These are phyloP conservation scores for Solanum sejunctum DNA, from an alignment of 257 asterid species.

Conservation along the genomic window DNA sequence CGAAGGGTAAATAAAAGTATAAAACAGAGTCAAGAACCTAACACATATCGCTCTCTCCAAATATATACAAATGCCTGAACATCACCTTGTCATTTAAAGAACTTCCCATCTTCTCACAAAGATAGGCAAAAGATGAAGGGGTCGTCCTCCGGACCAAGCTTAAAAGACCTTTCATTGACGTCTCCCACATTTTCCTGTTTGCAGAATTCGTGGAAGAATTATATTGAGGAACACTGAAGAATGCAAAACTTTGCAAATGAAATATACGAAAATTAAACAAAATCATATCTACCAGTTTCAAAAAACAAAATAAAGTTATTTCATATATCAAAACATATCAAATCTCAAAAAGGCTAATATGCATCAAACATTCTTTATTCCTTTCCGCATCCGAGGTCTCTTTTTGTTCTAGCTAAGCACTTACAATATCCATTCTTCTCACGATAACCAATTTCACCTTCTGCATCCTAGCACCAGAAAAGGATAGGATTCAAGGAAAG, in stretches of 20 bases:
- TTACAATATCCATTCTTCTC: background rate
- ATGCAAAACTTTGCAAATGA: background rate
- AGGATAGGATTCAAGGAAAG: background rate
- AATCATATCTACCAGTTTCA: background rate
- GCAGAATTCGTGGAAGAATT: background rate
- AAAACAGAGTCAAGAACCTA: background rate
- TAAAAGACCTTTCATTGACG: slow-evolving; percentile 84
- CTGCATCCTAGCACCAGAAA: background rate
- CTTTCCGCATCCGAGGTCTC: background rate
- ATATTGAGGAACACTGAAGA: slow-evolving; percentile 1
- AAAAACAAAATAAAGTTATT: background rate
- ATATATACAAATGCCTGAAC: background rate
- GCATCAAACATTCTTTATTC: background rate
- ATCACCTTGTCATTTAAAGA: slow-evolving; percentile 79
- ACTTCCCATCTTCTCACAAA: slow-evolving; percentile 82
- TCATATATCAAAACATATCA: background rate
- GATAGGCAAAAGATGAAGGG: slow-evolving; percentile 79
- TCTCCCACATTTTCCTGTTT: slow-evolving; percentile 98
- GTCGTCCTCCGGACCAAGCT: slow-evolving; percentile 92
- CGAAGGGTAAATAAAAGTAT: slow-evolving; percentile 2
- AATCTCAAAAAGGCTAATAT: background rate
- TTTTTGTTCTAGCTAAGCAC: background rate
- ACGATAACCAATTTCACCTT: background rate
- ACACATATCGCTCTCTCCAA: background rate
- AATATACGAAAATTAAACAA: background rate